Conservation (phyloP, 2,329 filamentous ascomycete species). For the Claviceps humidiphila region DNA sequence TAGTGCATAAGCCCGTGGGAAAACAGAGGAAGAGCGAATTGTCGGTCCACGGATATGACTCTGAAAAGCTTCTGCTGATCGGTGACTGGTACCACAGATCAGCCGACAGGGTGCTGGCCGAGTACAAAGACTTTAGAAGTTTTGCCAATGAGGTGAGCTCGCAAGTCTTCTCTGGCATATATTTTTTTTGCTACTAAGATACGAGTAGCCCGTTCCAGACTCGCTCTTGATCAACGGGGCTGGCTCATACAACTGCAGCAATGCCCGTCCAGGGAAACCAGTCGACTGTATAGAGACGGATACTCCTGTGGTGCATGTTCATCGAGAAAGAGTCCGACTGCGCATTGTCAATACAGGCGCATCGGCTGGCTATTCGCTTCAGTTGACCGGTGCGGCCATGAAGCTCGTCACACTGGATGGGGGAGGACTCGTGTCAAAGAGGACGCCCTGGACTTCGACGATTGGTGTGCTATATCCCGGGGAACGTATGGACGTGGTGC, state of each 20-base stretch:
- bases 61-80: slow-evolving; percentile 22
- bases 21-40: slow-evolving; percentile 3
- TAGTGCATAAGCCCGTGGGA: slow-evolving; percentile 22
- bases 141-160: slow-evolving; percentile 7
- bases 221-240: slow-evolving; percentile 28
- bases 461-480: slow-evolving; percentile 13
- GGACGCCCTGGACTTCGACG: slow-evolving; percentile 5
- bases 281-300: slow-evolving; percentile 6
- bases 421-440: slow-evolving; percentile 3
- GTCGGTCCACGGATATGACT: slow-evolving; percentile 16
- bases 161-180: background rate
- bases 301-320: slow-evolving; percentile 4
- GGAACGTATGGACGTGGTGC: slow-evolving; percentile 10
- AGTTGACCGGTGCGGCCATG: slow-evolving; percentile 7
- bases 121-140: slow-evolving; percentile 12
- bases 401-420: slow-evolving; percentile 11
- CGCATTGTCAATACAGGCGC: slow-evolving; percentile 10
- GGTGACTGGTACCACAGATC: slow-evolving; percentile 26
- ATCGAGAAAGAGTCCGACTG: slow-evolving; percentile 6
- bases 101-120: slow-evolving; percentile 16
- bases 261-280: slow-evolving; percentile 8
- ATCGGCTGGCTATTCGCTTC: slow-evolving; percentile 7
- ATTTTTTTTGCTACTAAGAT: slow-evolving; percentile 6
- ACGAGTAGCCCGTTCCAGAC: slow-evolving; percentile 23
- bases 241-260: slow-evolving; percentile 10